Percentiles rank a stretch among this genome's conserved stretches.
These are phyloP conservation scores for Fusarium pseudograminearum DNA, from an alignment of 2,329 filamentous ascomycete species.

Conservation along the genomic window DNA sequence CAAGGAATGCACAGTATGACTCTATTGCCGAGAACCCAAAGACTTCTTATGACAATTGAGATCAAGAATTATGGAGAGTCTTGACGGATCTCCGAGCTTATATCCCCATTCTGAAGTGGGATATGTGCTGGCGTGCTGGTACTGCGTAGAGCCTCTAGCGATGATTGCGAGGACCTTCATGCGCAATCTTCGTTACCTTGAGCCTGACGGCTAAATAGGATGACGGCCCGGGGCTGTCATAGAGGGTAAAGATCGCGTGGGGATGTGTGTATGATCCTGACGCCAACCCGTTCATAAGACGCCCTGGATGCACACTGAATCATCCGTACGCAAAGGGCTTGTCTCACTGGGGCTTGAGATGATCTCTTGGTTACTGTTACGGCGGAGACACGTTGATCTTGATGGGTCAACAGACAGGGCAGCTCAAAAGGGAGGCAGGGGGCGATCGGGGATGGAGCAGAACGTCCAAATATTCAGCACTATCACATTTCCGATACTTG, in stretches of 20 bases:
- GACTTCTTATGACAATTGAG: not conserved
- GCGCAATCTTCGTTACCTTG: conserved; percentile 21
- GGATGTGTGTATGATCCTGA: conserved; percentile 33
- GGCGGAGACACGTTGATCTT: conserved; percentile 31
- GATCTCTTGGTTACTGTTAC: conserved; percentile 31
- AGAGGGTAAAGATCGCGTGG: conserved; percentile 29
- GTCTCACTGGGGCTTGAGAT: conserved; percentile 24
- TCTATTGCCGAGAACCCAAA: not conserved
- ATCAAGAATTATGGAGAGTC: conserved; percentile 6
- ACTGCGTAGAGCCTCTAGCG: conserved; percentile 12
- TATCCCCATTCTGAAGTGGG: conserved; percentile 9
- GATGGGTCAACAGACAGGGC: conserved; percentile 15
- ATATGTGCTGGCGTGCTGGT: conserved; percentile 1
- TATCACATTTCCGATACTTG: conserved; percentile 39
- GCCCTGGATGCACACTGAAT: conserved; percentile 21
- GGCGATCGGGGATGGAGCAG: conserved; percentile 20
- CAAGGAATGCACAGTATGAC: conserved; percentile 1
- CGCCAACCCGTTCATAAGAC: conserved; percentile 16
- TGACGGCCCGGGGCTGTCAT: conserved; percentile 30
- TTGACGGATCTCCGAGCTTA: conserved; percentile 7
- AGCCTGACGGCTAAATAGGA: conserved; percentile 40
- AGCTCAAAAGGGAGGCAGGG: conserved; percentile 31
- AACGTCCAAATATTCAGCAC: conserved; percentile 14
- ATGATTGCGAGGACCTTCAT: conserved; percentile 36
- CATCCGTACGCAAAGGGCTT: conserved; percentile 13